phyloP scores from a whole-genome alignment of 192 early-diverging fungal genomes.

The Rhizoclosmatium globosum region DNA sequence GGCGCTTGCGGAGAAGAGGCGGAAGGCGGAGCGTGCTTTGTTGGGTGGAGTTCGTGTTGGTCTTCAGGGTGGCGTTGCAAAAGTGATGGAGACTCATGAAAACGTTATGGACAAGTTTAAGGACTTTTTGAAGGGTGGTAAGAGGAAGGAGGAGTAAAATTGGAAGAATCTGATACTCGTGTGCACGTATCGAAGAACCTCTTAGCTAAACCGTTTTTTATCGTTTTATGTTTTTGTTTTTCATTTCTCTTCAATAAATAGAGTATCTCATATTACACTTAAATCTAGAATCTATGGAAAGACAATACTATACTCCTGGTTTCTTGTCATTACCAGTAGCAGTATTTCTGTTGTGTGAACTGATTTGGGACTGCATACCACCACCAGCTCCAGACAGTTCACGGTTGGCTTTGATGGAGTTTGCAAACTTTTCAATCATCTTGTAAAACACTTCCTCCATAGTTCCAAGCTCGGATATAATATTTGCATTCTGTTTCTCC shows the following conservation, averaged over 20 bases:
- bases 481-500: background rate
- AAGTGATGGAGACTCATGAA: background rate
- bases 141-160: background rate
- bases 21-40: background rate
- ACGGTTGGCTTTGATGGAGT: background rate
- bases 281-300: background rate
- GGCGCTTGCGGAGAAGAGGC: constrained; percentile 23
- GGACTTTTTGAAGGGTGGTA: background rate
- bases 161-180: no score
- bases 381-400: background rate
- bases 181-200: no score
- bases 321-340: background rate
- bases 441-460: background rate
- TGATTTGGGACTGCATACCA: background rate
- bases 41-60: background rate
- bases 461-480: background rate
- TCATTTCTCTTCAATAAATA: background rate
- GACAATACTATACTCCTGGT: background rate
- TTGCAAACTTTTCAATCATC: constrained; percentile 8
- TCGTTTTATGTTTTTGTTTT: background rate
- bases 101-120: background rate
- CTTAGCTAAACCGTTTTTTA: no score
- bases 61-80: background rate
- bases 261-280: background rate
- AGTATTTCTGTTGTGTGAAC: background rate